Percentiles rank a stretch among this genome's conserved stretches.
phyloP scores from a whole-genome alignment of 2,329 filamentous ascomycete genomes.

The Diaporthe sp. region DNA sequence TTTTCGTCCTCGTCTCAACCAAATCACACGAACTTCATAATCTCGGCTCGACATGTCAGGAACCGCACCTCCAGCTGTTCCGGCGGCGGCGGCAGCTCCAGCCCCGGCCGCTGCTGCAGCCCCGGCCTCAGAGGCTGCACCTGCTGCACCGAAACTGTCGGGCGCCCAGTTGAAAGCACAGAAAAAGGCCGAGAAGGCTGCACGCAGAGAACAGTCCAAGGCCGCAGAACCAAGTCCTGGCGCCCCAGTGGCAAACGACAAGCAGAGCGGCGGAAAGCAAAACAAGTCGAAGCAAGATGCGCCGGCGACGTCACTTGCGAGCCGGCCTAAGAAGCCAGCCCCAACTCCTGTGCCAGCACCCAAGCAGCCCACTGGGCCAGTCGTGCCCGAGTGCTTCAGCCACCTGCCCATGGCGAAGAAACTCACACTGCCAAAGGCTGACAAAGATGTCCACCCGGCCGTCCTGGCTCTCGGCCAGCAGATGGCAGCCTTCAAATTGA shows the following conservation, averaged over 20 bases:
- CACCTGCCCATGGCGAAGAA: slow-evolving; percentile 81
- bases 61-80: slow-evolving; percentile 37
- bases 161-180: slow-evolving; percentile 88
- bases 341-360: slow-evolving; percentile 55
- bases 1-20: background rate
- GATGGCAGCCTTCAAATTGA: slow-evolving; percentile 89
- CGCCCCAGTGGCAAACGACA: slow-evolving; percentile 58
- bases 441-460: slow-evolving; percentile 87
- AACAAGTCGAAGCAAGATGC: slow-evolving; percentile 63
- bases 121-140: slow-evolving; percentile 42
- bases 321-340: slow-evolving; percentile 48
- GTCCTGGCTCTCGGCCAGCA: slow-evolving; percentile 90
- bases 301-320: slow-evolving; percentile 48
- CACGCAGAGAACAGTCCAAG: slow-evolving; percentile 79
- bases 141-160: slow-evolving; percentile 69
- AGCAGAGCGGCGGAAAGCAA: slow-evolving; percentile 56
- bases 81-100: slow-evolving; percentile 35
- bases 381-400: slow-evolving; percentile 81
- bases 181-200: slow-evolving; percentile 92
- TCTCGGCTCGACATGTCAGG: slow-evolving; percentile 29
- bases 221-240: slow-evolving; percentile 54
- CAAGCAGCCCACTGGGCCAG: slow-evolving; percentile 69
- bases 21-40: background rate
- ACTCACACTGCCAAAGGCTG: slow-evolving; percentile 68
- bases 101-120: slow-evolving; percentile 39